Evolutionary conservation across 305 asterid species (phyloP).

Genomic region (Fraxinus ornus): DNA sequence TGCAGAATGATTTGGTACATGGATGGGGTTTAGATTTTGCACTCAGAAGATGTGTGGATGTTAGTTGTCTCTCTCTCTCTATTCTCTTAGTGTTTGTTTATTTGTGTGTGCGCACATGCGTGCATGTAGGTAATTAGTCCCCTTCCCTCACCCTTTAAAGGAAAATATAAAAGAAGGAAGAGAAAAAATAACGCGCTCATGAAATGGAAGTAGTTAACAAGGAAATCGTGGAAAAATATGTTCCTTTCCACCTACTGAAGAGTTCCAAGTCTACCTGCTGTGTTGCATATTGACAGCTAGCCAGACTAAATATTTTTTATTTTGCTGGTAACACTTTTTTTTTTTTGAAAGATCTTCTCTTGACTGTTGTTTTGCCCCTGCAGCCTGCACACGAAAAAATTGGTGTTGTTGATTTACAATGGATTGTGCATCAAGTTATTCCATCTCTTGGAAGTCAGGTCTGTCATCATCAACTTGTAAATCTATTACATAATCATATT

Average conservation of each 20-base stretch:
- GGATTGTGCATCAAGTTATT: conserved; percentile 87
- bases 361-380: conserved; percentile 18
- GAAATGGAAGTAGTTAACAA: not conserved
- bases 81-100: conserved; percentile 8
- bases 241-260: not conserved
- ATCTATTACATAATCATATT: not conserved
- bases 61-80: conserved; percentile 40
- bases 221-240: not conserved
- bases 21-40: conserved; percentile 98
- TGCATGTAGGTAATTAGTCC: not conserved
- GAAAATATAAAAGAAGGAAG: not conserved
- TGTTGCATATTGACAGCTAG: conserved; percentile 16
- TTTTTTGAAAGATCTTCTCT: conserved; percentile 17
- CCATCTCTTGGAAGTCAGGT: conserved; percentile 95
- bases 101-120: not conserved
- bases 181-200: conserved; percentile 1
- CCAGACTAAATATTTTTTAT: not conserved
- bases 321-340: conserved; percentile 10
- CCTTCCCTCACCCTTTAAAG: not conserved
- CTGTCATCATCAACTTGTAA: conserved; percentile 25
- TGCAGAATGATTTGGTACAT: conserved; percentile 86
- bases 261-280: not conserved
- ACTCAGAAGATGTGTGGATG: conserved; percentile 81
- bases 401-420: conserved; percentile 88
- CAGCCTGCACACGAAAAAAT: conserved; percentile 94